Conservation (phyloP, 2,329 filamentous ascomycete species). For the Pyrenophora tritici-repentis region DNA sequence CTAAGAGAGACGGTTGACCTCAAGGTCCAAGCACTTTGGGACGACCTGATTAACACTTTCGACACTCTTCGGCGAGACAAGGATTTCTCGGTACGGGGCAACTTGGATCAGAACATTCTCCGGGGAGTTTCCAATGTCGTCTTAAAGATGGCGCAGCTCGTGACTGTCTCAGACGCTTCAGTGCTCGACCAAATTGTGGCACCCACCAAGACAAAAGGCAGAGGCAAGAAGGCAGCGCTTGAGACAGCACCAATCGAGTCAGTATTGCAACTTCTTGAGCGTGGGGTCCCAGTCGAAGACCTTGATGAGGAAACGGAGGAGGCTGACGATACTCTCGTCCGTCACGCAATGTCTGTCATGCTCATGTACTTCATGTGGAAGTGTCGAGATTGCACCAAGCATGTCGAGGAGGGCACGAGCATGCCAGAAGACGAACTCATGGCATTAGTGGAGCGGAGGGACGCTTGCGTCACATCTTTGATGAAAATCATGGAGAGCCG, state of each 20-base stretch:
- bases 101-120: constrained; percentile 68
- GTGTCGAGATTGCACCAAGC: constrained; percentile 57
- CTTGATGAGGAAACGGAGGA: constrained; percentile 73
- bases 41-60: constrained; percentile 76
- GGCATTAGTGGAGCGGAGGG: constrained; percentile 56
- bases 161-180: constrained; percentile 76
- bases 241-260: constrained; percentile 65
- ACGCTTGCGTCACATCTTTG: constrained; percentile 57
- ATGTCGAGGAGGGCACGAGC: constrained; percentile 45
- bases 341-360: constrained; percentile 74
- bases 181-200: constrained; percentile 66
- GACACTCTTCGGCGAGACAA: constrained; percentile 70
- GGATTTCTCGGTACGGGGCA: constrained; percentile 72
- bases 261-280: constrained; percentile 72
- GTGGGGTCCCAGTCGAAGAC: constrained; percentile 69
- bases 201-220: constrained; percentile 48
- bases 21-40: constrained; percentile 84
- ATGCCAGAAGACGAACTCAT: constrained; percentile 66
- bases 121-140: constrained; percentile 74
- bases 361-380: constrained; percentile 98
- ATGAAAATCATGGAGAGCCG: constrained; percentile 56
- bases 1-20: constrained; percentile 82
- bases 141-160: constrained; percentile 78
- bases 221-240: constrained; percentile 31
- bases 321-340: constrained; percentile 77